These are phyloP conservation scores for Colletotrichum sp. DNA, from an alignment of 2,329 filamentous ascomycete genomes.

Conservation along the genomic window DNA sequence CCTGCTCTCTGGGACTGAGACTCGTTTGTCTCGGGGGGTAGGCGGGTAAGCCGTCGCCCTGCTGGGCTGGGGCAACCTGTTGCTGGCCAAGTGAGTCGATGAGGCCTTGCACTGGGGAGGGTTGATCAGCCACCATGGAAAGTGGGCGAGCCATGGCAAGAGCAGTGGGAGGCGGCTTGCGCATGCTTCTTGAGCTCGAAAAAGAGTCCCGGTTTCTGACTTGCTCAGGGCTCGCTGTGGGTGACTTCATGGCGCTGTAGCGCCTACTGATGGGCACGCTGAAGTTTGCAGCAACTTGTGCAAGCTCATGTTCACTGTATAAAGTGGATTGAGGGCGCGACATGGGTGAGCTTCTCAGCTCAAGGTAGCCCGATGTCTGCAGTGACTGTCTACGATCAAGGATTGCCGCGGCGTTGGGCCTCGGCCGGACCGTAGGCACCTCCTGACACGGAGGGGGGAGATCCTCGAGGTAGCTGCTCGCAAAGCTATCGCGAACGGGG, in stretches of 20 bases:
- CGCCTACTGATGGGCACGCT: constrained; percentile 56
- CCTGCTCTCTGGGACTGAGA: not conserved
- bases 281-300: constrained; percentile 50
- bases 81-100: constrained; percentile 1
- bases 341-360: constrained; percentile 35
- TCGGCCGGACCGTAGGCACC: constrained; percentile 34
- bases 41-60: not conserved
- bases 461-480: constrained; percentile 30
- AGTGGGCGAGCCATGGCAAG: constrained; percentile 55
- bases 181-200: constrained; percentile 23
- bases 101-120: constrained; percentile 42
- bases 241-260: constrained; percentile 44
- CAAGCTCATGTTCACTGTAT: constrained; percentile 28
- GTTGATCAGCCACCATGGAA: constrained; percentile 60
- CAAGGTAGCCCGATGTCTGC: constrained; percentile 50
- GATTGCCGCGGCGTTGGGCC: constrained; percentile 60
- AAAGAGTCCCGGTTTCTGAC: constrained; percentile 27
- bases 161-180: constrained; percentile 50
- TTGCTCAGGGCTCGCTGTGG: constrained; percentile 23
- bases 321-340: constrained; percentile 28
- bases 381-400: constrained; percentile 56
- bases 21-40: constrained; percentile 24
- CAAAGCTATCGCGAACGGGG: constrained; percentile 58
- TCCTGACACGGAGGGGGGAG: constrained; percentile 26
- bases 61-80: not conserved